Evolutionary conservation across 1,139 yeast genomes (phyloP).

Genomic region (Blastobotrys ciferrii): DNA sequence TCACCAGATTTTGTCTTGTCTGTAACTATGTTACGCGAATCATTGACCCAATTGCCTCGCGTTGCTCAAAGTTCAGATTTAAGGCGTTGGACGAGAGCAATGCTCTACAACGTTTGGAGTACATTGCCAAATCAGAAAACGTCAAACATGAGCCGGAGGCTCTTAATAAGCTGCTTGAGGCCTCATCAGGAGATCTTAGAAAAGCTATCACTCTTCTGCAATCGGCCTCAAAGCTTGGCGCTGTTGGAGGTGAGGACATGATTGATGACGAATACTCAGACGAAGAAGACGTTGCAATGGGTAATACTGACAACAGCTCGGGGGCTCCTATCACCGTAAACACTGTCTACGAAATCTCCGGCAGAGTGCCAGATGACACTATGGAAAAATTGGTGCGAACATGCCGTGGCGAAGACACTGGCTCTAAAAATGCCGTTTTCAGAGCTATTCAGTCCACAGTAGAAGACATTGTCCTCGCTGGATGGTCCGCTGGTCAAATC

Average conservation of each 20-base stretch:
- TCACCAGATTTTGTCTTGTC: slow-evolving; percentile 88
- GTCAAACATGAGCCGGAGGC: slow-evolving; percentile 51
- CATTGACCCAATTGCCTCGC: slow-evolving; percentile 91
- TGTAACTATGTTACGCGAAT: slow-evolving; percentile 96
- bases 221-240: slow-evolving; percentile 66
- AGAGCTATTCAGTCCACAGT: slow-evolving; percentile 53
- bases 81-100: slow-evolving; percentile 68
- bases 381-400: slow-evolving; percentile 48
- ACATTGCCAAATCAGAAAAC: slow-evolving; percentile 53
- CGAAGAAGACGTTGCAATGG: slow-evolving; percentile 25
- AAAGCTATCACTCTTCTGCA: slow-evolving; percentile 89
- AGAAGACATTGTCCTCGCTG: slow-evolving; percentile 59
- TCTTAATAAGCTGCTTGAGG: slow-evolving; percentile 58
- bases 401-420: slow-evolving; percentile 18
- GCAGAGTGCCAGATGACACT: slow-evolving; percentile 65
- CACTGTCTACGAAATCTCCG: slow-evolving; percentile 74
- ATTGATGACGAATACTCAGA: slow-evolving; percentile 27
- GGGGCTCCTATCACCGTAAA: slow-evolving; percentile 49
- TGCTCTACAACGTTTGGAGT: slow-evolving; percentile 64
- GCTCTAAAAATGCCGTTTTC: too few relatives aligned
- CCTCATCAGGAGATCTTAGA: slow-evolving; percentile 87
- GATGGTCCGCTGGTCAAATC: slow-evolving; percentile 85
- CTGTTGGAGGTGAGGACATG: slow-evolving; percentile 7
- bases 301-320: too few relatives aligned
- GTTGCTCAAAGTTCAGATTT: slow-evolving; percentile 94